Evolutionary conservation across 768 basidiomycete species (phyloP).

Genomic region (Tricholoma saponaceum): DNA sequence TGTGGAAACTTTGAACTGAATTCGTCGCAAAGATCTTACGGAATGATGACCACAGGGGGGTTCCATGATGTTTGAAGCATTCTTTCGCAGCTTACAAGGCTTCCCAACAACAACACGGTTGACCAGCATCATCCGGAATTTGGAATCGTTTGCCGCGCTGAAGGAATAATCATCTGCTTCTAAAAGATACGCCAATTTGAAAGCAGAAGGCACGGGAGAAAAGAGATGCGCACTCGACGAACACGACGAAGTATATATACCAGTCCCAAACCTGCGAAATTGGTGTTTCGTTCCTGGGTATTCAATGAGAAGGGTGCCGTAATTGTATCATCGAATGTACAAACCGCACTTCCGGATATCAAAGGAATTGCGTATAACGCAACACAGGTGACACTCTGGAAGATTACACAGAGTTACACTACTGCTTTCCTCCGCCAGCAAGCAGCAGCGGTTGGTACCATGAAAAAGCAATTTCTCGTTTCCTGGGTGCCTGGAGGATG

Average conservation of each 20-base stretch:
- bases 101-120: slow-evolving; percentile 65
- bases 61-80: slow-evolving; percentile 41
- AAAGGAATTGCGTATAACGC: slow-evolving; percentile 54
- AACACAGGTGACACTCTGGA: slow-evolving; percentile 51
- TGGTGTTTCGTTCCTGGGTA: slow-evolving; percentile 49
- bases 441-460: slow-evolving; percentile 59
- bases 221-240: slow-evolving; percentile 50
- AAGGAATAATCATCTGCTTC: slow-evolving; percentile 64
- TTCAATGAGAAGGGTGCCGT: neutral
- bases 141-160: slow-evolving; percentile 37
- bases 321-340: slow-evolving; percentile 11
- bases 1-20: neutral
- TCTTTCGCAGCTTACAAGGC: slow-evolving; percentile 44
- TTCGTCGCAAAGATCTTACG: slow-evolving; percentile 24
- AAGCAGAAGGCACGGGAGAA: neutral
- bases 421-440: slow-evolving; percentile 48
- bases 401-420: slow-evolving; percentile 46
- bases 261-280: slow-evolving; percentile 62
- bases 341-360: slow-evolving; percentile 56
- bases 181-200: slow-evolving; percentile 18
- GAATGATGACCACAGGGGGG: slow-evolving; percentile 61
- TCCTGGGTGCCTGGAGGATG: slow-evolving; percentile 24
- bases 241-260: slow-evolving; percentile 63
- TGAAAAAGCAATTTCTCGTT: slow-evolving; percentile 65
- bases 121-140: slow-evolving; percentile 48